Conservation (phyloP, 2,329 filamentous ascomycete genomes). For the Ceratocystis huliohia region DNA sequence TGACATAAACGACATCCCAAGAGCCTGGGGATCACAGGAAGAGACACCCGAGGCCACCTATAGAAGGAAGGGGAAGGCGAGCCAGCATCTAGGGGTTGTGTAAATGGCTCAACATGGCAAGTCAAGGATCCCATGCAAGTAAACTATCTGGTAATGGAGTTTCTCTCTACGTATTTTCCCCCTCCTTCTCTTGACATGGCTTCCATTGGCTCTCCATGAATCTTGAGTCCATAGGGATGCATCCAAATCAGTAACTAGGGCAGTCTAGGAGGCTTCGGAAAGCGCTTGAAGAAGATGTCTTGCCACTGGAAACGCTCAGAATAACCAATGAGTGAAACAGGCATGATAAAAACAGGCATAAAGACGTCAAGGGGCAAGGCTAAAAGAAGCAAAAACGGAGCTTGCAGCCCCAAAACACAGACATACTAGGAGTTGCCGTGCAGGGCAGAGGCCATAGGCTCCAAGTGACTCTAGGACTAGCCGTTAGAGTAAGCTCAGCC, state of each 20-base stretch:
- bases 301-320: not conserved
- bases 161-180: not conserved
- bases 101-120: conserved; percentile 4
- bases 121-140: not conserved
- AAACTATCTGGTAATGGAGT: not conserved
- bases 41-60: not conserved
- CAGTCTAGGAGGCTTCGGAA: not conserved
- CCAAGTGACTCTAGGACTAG: not conserved
- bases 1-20: not conserved
- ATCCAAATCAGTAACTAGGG: not conserved
- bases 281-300: not conserved
- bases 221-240: not conserved
- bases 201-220: not conserved
- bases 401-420: not conserved
- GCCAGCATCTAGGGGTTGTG: conserved; percentile 4
- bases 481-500: not conserved
- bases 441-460: not conserved
- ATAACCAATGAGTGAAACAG: conserved; percentile 2
- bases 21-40: not conserved
- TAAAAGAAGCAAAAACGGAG: not conserved
- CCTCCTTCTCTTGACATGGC: not conserved
- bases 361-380: not conserved
- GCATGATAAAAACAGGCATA: not conserved
- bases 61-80: not conserved
- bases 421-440: not conserved